Conservation (phyloP, 108 stramenopile genomes). For the Skeletonema marinoi region DNA sequence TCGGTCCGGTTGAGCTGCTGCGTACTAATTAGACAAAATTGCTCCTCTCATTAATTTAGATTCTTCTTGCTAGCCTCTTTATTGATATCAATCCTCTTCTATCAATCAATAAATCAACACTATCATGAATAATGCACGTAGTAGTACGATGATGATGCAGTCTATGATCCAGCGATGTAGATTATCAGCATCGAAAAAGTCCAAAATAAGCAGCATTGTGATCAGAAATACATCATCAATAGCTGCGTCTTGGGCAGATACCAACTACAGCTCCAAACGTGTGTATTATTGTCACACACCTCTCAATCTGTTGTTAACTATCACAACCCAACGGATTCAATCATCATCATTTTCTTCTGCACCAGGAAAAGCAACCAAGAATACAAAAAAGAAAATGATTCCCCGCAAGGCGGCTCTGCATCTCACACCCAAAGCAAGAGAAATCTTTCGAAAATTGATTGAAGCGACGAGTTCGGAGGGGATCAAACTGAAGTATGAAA, state of each 20-base stretch:
- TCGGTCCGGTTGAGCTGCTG: no score
- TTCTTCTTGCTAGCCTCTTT: no score
- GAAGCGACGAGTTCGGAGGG: constrained; percentile 55
- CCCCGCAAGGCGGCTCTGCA: constrained; percentile 73
- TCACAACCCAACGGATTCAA: not conserved
- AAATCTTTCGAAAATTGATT: constrained; percentile 50
- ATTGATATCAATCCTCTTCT: no score
- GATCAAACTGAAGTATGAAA: constrained; percentile 71
- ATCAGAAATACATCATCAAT: not conserved
- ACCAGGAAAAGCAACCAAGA: not conserved
- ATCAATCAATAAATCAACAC: no score
- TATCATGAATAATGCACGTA: no score
- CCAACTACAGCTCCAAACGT: not conserved
- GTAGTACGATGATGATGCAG: not conserved
- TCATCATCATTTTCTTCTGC: not conserved
- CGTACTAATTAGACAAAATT: no score
- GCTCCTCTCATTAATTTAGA: no score
- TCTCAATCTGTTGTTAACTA: not conserved
- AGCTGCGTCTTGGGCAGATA: not conserved
- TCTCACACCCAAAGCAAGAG: constrained; percentile 70
- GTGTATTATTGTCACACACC: not conserved
- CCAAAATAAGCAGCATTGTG: not conserved
- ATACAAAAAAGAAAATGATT: constrained; percentile 43
- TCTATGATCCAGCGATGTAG: not conserved
- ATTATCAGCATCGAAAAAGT: not conserved